A percentile compares a stretch with the other conserved stretches of the same genome.
phyloP scores from a whole-genome alignment of 768 basidiomycete genomes.

The Boletales sp. region DNA sequence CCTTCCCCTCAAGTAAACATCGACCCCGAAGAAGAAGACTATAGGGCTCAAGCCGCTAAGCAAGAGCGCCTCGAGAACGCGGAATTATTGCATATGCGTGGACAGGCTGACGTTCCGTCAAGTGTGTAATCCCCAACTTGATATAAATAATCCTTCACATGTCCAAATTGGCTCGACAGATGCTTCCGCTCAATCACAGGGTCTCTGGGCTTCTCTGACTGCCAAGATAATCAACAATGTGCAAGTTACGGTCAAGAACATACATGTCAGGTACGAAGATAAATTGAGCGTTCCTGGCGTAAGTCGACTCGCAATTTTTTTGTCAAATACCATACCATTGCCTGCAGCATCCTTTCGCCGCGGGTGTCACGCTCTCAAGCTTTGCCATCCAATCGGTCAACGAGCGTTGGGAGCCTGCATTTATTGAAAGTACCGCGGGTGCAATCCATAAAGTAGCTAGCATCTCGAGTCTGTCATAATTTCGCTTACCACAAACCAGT shows the following conservation, averaged over 20 bases:
- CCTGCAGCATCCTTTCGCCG: slow-evolving; percentile 86
- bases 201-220: slow-evolving; percentile 76
- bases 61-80: slow-evolving; percentile 85
- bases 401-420: slow-evolving; percentile 82
- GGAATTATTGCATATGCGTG: slow-evolving; percentile 71
- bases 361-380: slow-evolving; percentile 81
- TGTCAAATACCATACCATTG: neutral
- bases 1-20: slow-evolving; percentile 66
- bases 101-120: slow-evolving; percentile 47
- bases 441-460: slow-evolving; percentile 80
- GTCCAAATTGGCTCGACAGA: slow-evolving; percentile 27
- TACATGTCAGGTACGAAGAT: slow-evolving; percentile 97
- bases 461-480: neutral
- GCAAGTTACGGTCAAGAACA: slow-evolving; percentile 92
- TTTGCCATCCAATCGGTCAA: slow-evolving; percentile 91
- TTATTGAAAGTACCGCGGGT: slow-evolving; percentile 85
- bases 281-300: slow-evolving; percentile 90
- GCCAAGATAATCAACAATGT: slow-evolving; percentile 93
- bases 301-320: slow-evolving; percentile 23
- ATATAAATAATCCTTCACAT: neutral
- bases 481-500: slow-evolving; percentile 38
- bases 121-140: slow-evolving; percentile 33
- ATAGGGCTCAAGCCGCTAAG: slow-evolving; percentile 79
- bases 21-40: slow-evolving; percentile 83
- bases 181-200: slow-evolving; percentile 72